phyloP scores from a whole-genome alignment of 148 eudicot genomes.

The Vaccinium darrowii region DNA sequence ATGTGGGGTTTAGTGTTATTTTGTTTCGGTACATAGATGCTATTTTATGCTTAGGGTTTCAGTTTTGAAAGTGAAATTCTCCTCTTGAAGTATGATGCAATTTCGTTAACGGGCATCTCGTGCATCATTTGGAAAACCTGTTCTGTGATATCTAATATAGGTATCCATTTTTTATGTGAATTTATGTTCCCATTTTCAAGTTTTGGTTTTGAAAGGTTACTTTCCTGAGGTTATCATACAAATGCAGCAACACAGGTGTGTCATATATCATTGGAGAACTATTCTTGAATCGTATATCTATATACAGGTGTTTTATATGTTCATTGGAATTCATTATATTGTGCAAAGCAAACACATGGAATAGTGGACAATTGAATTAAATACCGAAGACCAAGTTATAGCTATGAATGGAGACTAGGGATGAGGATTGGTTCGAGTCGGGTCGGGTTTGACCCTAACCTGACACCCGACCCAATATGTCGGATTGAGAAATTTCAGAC shows the following conservation, averaged over 20 bases:
- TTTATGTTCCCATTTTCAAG: background rate
- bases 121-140: background rate
- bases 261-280: background rate
- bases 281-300: background rate
- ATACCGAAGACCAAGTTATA: background rate
- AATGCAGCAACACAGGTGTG: background rate
- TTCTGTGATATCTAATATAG: background rate
- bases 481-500: too few relatives aligned
- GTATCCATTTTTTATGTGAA: background rate
- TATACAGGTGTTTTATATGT: background rate
- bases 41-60: background rate
- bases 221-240: background rate
- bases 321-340: background rate
- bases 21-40: conserved; percentile 1
- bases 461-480: too few relatives aligned
- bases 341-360: background rate
- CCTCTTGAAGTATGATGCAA: background rate
- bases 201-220: background rate
- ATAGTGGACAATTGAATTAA: background rate
- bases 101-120: background rate
- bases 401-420: background rate
- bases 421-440: too few relatives aligned
- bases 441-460: too few relatives aligned
- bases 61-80: background rate
- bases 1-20: background rate